Evolutionary conservation across 306 rosid genomes (phyloP).

Genomic region (Cucurbita argyrosperma): DNA sequence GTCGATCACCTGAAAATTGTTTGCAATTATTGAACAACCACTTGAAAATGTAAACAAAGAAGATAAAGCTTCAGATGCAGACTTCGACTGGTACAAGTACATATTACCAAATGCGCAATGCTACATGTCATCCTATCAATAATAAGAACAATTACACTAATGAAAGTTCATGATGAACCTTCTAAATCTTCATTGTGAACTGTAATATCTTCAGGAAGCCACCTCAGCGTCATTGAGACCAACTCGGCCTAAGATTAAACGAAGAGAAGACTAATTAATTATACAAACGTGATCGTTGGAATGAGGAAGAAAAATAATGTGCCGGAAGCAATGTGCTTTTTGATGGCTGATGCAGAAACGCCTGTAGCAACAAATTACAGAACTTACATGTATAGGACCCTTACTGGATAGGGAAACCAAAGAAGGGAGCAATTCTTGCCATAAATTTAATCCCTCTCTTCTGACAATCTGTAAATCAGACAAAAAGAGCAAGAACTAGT

Average conservation of each 20-base stretch:
- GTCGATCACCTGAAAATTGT: constrained; percentile 53
- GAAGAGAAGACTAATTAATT: background rate
- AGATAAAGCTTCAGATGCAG: constrained; percentile 3
- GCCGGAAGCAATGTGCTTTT: background rate
- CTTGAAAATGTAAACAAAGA: constrained; percentile 9
- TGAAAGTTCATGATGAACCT: constrained; percentile 32
- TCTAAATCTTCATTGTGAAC: constrained; percentile 97
- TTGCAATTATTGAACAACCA: constrained; percentile 13
- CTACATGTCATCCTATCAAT: background rate
- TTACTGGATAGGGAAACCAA: constrained; percentile 57
- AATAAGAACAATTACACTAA: background rate
- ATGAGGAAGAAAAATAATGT: constrained; percentile 2
- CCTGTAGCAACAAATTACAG: constrained; percentile 7
- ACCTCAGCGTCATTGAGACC: constrained; percentile 90
- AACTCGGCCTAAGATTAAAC: constrained; percentile 67
- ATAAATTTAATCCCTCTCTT: constrained; percentile 68
- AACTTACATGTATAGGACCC: constrained; percentile 83
- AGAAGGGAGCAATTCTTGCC: constrained; percentile 68
- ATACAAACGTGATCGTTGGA: background rate
- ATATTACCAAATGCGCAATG: background rate
- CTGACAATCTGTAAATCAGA: constrained; percentile 56
- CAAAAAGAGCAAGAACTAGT: background rate
- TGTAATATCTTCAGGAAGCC: constrained; percentile 98
- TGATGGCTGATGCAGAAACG: background rate
- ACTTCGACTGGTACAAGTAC: background rate